Base-by-base conservation (phyloP, 768 basidiomycete genomes). In the Hygrocybe coccinea region DNA sequence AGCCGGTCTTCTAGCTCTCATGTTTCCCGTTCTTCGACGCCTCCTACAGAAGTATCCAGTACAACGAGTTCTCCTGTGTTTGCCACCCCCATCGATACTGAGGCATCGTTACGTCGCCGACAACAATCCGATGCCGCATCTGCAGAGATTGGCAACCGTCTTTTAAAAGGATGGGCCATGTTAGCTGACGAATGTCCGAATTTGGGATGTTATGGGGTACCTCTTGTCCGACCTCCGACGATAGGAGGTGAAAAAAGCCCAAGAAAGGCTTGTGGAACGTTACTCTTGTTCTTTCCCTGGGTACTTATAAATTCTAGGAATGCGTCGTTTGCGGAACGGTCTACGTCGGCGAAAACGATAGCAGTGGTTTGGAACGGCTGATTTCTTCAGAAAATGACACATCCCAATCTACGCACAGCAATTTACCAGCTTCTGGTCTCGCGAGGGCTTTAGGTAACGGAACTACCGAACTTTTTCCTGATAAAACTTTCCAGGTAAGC, bases 121-220 rank as follows among this genome's bases (percentile, higher is more conserved):
- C 83, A 85, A 56, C 91, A 93, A 67, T 90, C 89, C 2, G 91
- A 94, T 66, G 72, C 69, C 38, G 91, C 92, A 14, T 89, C 90
- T 2, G 71, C 83, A 50, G 87, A 87, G 64, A 89, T 94, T 29
- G 92, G 88, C 43, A 85, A 81, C 59, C 79, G 83, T 22, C 74
- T 94, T 56, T 70, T 94, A 45, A 84, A 82, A 61, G 91, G 88
- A 38, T 94, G 89, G 89, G 83, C 91, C 0, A 89, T 94, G 87
- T 76, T 94, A n/a, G 89, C 79, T 21, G 89, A 93, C 36, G 89
- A 91, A 70, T 94, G 92, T 64, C 81, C 83, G 0, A 86, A 81
- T 61, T 60, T 65, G 3, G 66, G 71, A 21, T 94, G 92, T 64
- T 86, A 83, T 68, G 90, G 90, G 11, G 75, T 92, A 5, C 92